A percentile compares a stretch with the other conserved stretches of the same genome.
phyloP scores from a whole-genome alignment of 176 grass and related monocot genomes.

The Avena insularis region DNA sequence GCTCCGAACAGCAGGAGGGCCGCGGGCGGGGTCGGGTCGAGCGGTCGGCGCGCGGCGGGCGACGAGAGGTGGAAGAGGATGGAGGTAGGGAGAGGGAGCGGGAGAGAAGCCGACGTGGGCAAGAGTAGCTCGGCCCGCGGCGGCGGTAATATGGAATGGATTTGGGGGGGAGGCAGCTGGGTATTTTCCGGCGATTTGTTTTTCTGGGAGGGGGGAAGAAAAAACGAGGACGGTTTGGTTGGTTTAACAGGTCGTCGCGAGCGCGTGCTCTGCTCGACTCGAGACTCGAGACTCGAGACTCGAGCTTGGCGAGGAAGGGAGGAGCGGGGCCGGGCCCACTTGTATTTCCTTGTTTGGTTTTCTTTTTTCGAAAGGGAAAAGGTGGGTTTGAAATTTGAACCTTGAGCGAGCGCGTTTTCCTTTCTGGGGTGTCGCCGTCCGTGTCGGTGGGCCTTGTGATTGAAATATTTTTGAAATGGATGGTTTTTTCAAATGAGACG shows the following conservation, averaged over 20 bases:
- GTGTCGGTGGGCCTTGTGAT: neutral
- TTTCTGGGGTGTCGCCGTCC: neutral
- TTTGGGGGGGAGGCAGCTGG: neutral
- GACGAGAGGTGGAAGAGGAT: neutral
- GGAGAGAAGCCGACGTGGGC: constrained; percentile 33
- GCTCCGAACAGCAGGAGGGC: neutral
- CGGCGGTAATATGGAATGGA: constrained; percentile 20
- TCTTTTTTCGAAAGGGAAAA: neutral
- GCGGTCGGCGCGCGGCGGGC: neutral
- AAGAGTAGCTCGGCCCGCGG: constrained; percentile 25
- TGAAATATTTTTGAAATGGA: too few species aligned
- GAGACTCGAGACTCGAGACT: neutral
- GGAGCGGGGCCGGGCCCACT: neutral
- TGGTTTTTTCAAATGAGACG: too few species aligned
- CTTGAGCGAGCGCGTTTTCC: neutral
- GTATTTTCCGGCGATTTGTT: constrained; percentile 41
- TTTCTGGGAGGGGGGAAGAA: neutral
- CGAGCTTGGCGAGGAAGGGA: neutral
- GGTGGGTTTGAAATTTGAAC: constrained; percentile 26
- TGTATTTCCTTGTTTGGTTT: neutral
- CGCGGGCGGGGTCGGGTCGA: neutral
- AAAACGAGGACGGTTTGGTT: neutral
- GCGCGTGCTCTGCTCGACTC: constrained; percentile 32
- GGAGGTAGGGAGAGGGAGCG: neutral
- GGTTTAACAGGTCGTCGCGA: constrained; percentile 52